Conservation (phyloP, 1,284 basidiomycete genomes). For the Rhodotorula sp. region DNA sequence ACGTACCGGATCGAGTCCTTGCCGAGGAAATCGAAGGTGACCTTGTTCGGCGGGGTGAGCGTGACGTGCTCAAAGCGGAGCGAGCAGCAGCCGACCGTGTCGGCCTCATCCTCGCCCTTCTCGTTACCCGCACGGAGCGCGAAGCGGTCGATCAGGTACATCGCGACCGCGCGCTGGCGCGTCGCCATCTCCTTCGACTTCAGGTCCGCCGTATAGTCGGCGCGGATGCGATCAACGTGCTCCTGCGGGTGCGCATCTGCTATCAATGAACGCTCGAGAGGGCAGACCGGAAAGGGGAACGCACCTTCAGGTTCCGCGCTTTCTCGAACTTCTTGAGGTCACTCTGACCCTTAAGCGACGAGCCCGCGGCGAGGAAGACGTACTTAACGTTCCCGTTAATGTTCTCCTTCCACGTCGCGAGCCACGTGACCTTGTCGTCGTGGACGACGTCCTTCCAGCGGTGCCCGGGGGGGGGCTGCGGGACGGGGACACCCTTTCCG, state of each 20-base stretch:
- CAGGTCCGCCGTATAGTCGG: constrained; percentile 80
- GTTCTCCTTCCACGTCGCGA: constrained; percentile 90
- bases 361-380: constrained; percentile 90
- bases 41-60: constrained; percentile 73
- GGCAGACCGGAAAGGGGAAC: constrained; percentile 35
- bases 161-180: constrained; percentile 89
- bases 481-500: constrained; percentile 69
- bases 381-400: constrained; percentile 58
- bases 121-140: constrained; percentile 97
- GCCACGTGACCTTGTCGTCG: constrained; percentile 94
- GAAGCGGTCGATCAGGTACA: constrained; percentile 95
- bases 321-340: constrained; percentile 97
- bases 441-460: constrained; percentile 62
- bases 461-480: constrained; percentile 52
- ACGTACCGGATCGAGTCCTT: constrained; percentile 98
- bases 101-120: constrained; percentile 96
- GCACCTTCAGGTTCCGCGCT: constrained; percentile 86
- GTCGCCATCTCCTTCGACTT: constrained; percentile 88
- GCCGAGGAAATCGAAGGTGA: constrained; percentile 93
- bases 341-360: constrained; percentile 92
- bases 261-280: background rate
- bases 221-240: constrained; percentile 83
- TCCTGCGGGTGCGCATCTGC: constrained; percentile 58
- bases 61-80: constrained; percentile 93
- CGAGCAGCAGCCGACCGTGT: constrained; percentile 96